A percentile compares a stretch with the other conserved stretches of the same genome.
These are phyloP conservation scores for Pinus taeda DNA, from an alignment of 75 land plant species.

Conservation along the genomic window DNA sequence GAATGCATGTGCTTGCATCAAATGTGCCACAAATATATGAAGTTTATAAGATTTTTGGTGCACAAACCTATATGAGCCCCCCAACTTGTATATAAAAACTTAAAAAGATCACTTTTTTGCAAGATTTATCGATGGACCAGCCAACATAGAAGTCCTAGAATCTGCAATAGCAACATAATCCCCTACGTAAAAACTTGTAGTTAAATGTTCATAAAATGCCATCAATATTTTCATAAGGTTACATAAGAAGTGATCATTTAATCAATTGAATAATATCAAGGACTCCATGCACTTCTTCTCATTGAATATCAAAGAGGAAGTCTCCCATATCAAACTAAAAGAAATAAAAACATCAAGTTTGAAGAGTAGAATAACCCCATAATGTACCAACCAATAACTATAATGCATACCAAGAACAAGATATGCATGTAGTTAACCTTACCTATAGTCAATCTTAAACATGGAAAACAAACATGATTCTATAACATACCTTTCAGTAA, in stretches of 20 bases:
- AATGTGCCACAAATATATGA: neutral
- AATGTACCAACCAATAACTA: neutral
- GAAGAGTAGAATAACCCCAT: neutral
- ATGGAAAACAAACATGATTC: neutral
- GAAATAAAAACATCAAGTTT: neutral
- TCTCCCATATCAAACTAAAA: slow-evolving; percentile 84
- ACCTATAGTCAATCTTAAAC: neutral
- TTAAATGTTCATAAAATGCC: neutral
- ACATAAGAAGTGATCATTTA: neutral
- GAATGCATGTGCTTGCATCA: too few species aligned
- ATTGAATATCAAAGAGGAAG: slow-evolving; percentile 45
- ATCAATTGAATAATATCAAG: neutral
- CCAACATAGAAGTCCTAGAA: slow-evolving; percentile 82
- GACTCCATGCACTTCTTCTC: slow-evolving; percentile 45
- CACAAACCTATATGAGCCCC: too few species aligned
- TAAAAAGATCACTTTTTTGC: neutral
- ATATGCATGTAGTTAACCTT: neutral
- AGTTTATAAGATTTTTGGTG: neutral
- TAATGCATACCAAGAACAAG: neutral
- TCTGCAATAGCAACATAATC: slow-evolving; percentile 85
- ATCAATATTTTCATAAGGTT: neutral
- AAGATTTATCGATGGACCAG: slow-evolving; percentile 68
- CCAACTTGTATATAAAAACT: neutral
- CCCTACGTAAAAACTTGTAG: slow-evolving; percentile 59
- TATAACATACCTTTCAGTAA: slow-evolving; percentile 73